Conservation (phyloP, 495 filamentous ascomycete species). For the Neurospora intermedia region DNA sequence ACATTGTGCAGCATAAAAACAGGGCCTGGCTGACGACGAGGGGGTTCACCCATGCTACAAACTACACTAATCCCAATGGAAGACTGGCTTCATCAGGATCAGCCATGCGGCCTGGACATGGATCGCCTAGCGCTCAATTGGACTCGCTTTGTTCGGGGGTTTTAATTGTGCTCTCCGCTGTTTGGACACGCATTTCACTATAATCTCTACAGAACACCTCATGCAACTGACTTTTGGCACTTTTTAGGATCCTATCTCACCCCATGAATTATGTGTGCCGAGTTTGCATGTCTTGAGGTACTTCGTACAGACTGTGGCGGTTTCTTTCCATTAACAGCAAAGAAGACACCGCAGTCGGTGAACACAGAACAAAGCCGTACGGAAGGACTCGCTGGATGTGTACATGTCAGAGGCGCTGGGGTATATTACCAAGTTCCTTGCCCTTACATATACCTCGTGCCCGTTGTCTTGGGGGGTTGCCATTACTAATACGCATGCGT, state of each 20-base stretch:
- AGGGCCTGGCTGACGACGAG: slow-evolving; percentile 10
- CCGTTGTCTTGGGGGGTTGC: neutral
- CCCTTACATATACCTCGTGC: neutral
- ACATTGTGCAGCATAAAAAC: neutral
- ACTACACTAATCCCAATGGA: neutral
- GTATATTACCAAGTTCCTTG: neutral
- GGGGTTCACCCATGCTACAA: slow-evolving; percentile 12
- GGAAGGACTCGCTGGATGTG: neutral
- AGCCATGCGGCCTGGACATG: neutral
- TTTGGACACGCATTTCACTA: neutral
- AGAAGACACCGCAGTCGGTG: neutral
- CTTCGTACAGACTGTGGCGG: neutral
- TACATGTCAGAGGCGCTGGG: neutral
- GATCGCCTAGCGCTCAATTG: neutral
- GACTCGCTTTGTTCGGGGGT: neutral
- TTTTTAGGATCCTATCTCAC: neutral
- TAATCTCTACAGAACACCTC: neutral
- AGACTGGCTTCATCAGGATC: slow-evolving; percentile 12
- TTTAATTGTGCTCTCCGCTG: neutral
- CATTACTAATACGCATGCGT: neutral
- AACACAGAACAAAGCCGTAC: neutral
- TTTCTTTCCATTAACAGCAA: neutral
- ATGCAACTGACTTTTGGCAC: neutral
- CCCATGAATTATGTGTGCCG: neutral
- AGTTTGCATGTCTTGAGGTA: neutral